These are phyloP conservation scores for Colletotrichum gloeosporioides DNA, from an alignment of 2,329 filamentous ascomycete species.

Conservation along the genomic window DNA sequence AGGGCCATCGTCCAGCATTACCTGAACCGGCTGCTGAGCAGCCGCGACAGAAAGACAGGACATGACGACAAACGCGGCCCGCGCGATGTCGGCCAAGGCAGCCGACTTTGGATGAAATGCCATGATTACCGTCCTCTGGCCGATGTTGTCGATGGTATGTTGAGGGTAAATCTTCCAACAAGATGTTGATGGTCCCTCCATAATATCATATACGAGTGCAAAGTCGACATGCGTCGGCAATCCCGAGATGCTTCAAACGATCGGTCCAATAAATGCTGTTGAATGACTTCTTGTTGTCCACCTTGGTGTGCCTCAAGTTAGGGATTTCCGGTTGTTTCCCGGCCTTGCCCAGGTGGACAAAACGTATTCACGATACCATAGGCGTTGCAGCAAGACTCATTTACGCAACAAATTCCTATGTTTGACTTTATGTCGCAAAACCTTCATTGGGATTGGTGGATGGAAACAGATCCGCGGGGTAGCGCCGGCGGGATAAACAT, in stretches of 20 bases:
- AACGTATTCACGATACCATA: not conserved
- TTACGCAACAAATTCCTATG: not conserved
- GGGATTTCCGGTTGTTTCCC: not conserved
- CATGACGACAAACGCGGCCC: not conserved
- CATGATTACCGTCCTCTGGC: not conserved
- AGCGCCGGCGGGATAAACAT: not conserved
- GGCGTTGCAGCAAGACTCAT: not conserved
- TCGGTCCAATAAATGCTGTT: not conserved
- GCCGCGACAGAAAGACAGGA: not conserved
- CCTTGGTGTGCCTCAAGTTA: not conserved
- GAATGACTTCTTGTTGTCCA: not conserved
- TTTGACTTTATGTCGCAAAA: not conserved
- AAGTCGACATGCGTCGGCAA: not conserved
- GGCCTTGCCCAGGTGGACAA: not conserved
- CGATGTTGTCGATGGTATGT: not conserved
- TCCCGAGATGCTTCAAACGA: not conserved
- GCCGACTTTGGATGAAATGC: not conserved
- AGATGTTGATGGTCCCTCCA: not conserved
- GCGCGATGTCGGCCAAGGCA: not conserved
- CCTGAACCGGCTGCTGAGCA: not conserved
- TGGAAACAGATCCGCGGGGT: not conserved
- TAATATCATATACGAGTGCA: not conserved
- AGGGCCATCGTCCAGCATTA: not conserved
- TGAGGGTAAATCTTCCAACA: not conserved
- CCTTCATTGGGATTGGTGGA: not conserved